These are phyloP conservation scores for Dichotomocladium elegans DNA, from an alignment of 371 early-diverging fungal species.

Conservation along the genomic window DNA sequence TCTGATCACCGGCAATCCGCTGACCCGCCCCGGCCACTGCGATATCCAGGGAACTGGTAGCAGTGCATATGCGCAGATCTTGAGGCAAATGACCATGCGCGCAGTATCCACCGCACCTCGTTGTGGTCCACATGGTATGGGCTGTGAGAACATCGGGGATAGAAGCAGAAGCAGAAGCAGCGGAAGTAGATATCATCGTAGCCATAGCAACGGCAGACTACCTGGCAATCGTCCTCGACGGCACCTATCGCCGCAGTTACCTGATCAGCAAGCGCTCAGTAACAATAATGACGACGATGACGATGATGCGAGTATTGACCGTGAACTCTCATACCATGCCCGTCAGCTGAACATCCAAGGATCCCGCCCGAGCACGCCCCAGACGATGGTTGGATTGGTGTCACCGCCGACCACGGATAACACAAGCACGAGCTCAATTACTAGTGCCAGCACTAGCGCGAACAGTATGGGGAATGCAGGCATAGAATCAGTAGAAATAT, in stretches of 20 bases:
- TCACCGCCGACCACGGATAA: slow-evolving; percentile 1
- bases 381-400: not conserved
- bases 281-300: slow-evolving; percentile 15
- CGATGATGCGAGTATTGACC: slow-evolving; percentile 41
- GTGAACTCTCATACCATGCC: slow-evolving; percentile 38
- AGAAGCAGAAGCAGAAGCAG: not conserved
- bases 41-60: slow-evolving; percentile 21
- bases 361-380: slow-evolving; percentile 23
- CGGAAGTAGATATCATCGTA: not conserved
- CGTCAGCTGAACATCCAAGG: slow-evolving; percentile 38
- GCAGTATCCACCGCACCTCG: slow-evolving; percentile 33
- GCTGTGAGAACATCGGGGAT: slow-evolving; percentile 13
- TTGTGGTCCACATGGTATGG: slow-evolving; percentile 38
- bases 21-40: slow-evolving; percentile 50
- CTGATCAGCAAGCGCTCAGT: not conserved
- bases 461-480: no score
- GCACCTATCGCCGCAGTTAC: not conserved
- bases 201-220: not conserved
- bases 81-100: slow-evolving; percentile 47
- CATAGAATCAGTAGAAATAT: no score
- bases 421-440: not conserved
- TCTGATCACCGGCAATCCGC: slow-evolving; percentile 60
- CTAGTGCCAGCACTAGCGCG: no score
- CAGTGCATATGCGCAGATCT: slow-evolving; percentile 45
- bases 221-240: not conserved